A percentile compares a stretch with the other conserved stretches of the same genome.
Conservation (phyloP, 2,329 filamentous ascomycete genomes). For the Xylaria sp. region DNA sequence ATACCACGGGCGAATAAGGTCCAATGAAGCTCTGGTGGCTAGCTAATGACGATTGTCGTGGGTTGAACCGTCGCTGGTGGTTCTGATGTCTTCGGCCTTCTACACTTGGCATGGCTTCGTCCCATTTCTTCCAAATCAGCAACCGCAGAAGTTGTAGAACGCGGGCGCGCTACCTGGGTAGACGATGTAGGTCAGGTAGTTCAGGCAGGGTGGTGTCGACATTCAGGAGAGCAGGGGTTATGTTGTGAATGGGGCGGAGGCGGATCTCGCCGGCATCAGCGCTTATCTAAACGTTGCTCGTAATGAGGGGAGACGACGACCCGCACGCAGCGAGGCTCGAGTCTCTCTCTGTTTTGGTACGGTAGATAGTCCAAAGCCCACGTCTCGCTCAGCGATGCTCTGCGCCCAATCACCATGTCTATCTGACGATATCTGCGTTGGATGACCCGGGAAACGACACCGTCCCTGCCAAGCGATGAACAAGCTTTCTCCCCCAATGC, state of each 20-base stretch:
- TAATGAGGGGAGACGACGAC: slow-evolving; percentile 6
- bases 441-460: slow-evolving; percentile 1
- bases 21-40: slow-evolving; percentile 16
- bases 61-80: neutral
- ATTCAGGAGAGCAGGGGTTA: slow-evolving; percentile 25
- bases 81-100: slow-evolving; percentile 31
- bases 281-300: slow-evolving; percentile 18
- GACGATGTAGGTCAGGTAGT: slow-evolving; percentile 13
- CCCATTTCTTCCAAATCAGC: slow-evolving; percentile 19
- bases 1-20: slow-evolving; percentile 7
- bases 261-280: slow-evolving; percentile 30
- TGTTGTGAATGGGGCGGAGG: slow-evolving; percentile 10
- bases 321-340: slow-evolving; percentile 10
- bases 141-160: neutral
- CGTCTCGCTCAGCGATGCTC: neutral
- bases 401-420: neutral
- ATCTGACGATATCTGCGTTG: neutral
- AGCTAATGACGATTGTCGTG: slow-evolving; percentile 10
- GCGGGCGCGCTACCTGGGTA: slow-evolving; percentile 11
- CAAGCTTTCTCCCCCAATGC: slow-evolving; percentile 32
- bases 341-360: slow-evolving; percentile 1
- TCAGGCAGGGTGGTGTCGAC: slow-evolving; percentile 24
- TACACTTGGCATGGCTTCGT: slow-evolving; percentile 35
- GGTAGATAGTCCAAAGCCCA: neutral
- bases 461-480: slow-evolving; percentile 33